Base-by-base conservation (phyloP, 495 filamentous ascomycete species). In the Pyrenula aspistea region DNA sequence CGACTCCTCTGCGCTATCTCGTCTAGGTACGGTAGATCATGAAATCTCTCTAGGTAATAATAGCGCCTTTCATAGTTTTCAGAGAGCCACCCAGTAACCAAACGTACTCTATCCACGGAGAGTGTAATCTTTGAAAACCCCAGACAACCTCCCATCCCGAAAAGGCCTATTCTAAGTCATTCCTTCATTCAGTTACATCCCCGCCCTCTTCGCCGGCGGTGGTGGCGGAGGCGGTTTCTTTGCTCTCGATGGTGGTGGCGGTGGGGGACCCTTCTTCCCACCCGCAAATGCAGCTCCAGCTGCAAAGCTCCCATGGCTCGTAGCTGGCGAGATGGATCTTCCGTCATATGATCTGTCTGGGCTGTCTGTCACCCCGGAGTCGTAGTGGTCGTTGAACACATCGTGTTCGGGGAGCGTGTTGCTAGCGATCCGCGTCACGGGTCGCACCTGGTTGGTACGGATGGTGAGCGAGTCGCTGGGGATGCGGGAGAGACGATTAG, bases 201-300 rank as follows among this genome's bases (percentile, higher is more conserved):
- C n/a, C 15, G 31, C 31, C 23, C 74, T 63, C 62, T 79, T 79
- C 70, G 72, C 72, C 2, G 76, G 74, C 2, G 75, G 76, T 24
- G 76, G 75, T 2, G 74, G 74, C 20, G 87, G 88, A 53, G 87
- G 86, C 10, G 86, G 73, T 47, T 88, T 94, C 80, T 87, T 91
- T 12, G 81, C 71, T 60, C 87, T 74, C 57, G 83, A 85, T n/a
- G 89, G 89, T 12, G 89, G 89, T 22, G 88, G 89, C 36, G 88
- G 89, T 4, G 88, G 89, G 36, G 88, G 85, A 10, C 79, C 81
- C 68, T 89, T 90, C 72, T 87, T 87, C 22, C 63, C 54, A 20
- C 68, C 62, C 59, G 69, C 69, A 68, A 62, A 78, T 77, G 56
- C 80, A 75, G 56, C 74, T 79, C 42, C 79, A 77, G 82, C 82